Conservation (phyloP, 257 asterid species). For the Petunia secreta region DNA sequence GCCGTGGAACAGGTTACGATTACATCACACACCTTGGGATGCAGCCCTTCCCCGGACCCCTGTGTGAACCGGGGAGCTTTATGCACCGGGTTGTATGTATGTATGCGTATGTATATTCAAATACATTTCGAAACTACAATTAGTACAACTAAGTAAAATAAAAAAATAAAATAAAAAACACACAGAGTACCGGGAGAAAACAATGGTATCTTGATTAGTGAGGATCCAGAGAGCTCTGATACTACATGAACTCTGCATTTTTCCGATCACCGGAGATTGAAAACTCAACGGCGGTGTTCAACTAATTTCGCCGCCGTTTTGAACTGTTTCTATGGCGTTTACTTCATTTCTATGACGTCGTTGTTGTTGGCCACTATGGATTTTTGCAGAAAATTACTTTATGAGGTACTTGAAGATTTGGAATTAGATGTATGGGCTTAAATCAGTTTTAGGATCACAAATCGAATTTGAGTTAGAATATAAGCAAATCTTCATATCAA, state of each 20-base stretch:
- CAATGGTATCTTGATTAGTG: conserved; percentile 69
- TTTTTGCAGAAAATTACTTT: background rate
- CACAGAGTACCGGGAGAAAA: conserved; percentile 75
- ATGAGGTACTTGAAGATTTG: background rate
- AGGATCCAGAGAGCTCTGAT: conserved; percentile 96
- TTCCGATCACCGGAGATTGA: background rate
- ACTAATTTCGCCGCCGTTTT: background rate
- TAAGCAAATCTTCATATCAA: too few species aligned
- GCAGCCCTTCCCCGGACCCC: too few species aligned
- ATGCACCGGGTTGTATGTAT: too few species aligned
- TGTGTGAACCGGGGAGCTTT: too few species aligned
- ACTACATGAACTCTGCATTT: conserved; percentile 77
- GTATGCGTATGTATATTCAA: too few species aligned
- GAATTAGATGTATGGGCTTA: background rate
- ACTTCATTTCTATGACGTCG: background rate
- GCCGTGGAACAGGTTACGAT: too few species aligned
- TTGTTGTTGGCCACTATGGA: background rate
- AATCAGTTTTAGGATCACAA: too few species aligned
- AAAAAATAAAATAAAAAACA: background rate
- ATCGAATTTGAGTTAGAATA: too few species aligned
- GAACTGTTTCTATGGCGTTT: background rate
- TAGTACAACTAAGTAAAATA: background rate
- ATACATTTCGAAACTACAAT: too few species aligned
- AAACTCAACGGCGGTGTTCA: background rate
- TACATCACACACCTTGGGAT: too few species aligned